Conservation (phyloP, 1,284 basidiomycete species). For the Golubevia pallescens region DNA sequence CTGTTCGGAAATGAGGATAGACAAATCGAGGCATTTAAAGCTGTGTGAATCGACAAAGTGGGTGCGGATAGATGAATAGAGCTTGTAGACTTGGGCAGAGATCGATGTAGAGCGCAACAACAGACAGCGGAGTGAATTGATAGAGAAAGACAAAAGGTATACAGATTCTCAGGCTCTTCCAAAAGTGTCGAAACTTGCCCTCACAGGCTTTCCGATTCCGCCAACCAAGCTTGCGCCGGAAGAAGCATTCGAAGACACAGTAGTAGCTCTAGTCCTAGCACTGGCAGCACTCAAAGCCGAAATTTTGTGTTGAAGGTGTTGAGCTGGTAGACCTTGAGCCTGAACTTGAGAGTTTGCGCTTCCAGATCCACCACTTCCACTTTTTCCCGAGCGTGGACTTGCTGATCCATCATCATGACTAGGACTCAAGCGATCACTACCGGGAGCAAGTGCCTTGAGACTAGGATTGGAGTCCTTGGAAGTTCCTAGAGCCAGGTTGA, state of each 20-base stretch:
- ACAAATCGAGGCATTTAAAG: too few species aligned
- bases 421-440: not conserved
- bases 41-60: too few species aligned
- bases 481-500: not conserved
- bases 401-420: not conserved
- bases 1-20: too few species aligned
- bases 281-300: not conserved
- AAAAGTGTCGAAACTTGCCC: not conserved
- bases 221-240: not conserved
- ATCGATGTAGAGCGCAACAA: too few species aligned
- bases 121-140: too few species aligned
- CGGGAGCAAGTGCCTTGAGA: not conserved
- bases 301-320: not conserved
- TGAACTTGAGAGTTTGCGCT: too few species aligned
- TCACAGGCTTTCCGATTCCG: not conserved
- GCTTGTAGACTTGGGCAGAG: too few species aligned
- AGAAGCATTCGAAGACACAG: not conserved
- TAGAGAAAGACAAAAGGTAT: too few species aligned
- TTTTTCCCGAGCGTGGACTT: not conserved
- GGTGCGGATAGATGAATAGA: too few species aligned
- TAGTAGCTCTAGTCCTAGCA: not conserved
- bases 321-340: not conserved
- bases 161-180: too few species aligned
- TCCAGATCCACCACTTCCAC: not conserved
- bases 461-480: not conserved